Percentiles rank a stretch among this genome's conserved stretches.
Conservation (phyloP, 148 eudicot genomes). For the Hydrangea macrophylla region DNA sequence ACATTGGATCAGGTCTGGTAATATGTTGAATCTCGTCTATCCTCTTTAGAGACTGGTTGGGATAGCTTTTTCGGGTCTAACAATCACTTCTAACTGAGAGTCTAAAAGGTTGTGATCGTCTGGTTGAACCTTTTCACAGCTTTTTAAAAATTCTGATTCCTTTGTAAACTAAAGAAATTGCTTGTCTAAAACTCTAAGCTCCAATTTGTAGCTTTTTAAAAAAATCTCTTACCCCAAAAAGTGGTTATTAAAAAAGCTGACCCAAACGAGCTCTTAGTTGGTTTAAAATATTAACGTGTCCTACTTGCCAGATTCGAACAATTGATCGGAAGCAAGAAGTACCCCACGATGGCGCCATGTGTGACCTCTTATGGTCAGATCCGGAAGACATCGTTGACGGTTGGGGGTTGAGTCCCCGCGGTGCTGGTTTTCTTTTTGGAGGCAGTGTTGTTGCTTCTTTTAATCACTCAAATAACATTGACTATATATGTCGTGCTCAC, state of each 20-base stretch:
- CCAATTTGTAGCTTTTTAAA: too few species aligned
- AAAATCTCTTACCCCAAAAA: too few species aligned
- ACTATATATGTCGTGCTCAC: slow-evolving; percentile 92
- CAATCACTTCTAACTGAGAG: too few species aligned
- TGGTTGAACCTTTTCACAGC: too few species aligned
- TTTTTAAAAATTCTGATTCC: too few species aligned
- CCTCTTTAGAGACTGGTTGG: too few species aligned
- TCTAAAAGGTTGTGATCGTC: too few species aligned
- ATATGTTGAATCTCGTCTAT: background rate
- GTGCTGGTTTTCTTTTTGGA: slow-evolving; percentile 90
- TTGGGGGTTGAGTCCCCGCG: slow-evolving; percentile 97
- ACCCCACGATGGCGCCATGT: slow-evolving; percentile 96
- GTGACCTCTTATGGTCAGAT: slow-evolving; percentile 97
- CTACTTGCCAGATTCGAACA: slow-evolving; percentile 62
- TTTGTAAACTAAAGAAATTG: too few species aligned
- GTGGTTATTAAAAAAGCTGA: too few species aligned
- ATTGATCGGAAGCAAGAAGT: slow-evolving; percentile 97
- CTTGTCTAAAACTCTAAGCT: too few species aligned
- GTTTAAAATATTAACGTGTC: background rate
- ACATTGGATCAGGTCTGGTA: slow-evolving; percentile 79
- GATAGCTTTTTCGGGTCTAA: too few species aligned
- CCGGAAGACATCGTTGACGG: slow-evolving; percentile 86
- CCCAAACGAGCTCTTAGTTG: background rate
- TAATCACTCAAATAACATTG: slow-evolving; percentile 75
- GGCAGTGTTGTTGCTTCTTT: slow-evolving; percentile 63